phyloP scores from a whole-genome alignment of 306 rosid species.

The Sophora flavescens region DNA sequence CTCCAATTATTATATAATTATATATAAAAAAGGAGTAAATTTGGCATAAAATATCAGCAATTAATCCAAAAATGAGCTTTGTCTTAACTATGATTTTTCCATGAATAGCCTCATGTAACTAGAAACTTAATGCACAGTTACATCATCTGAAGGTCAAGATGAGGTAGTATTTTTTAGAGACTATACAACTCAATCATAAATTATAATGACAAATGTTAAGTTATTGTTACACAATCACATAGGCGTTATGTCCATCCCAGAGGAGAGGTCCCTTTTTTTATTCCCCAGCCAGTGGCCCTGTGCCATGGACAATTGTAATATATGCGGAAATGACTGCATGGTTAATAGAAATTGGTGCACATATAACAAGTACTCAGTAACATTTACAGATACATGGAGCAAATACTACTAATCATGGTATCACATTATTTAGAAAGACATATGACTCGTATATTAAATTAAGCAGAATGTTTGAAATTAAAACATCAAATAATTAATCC shows the following conservation, averaged over 20 bases:
- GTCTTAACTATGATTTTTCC: not conserved
- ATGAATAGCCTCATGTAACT: not conserved
- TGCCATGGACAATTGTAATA: not conserved
- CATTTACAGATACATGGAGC: too few species aligned
- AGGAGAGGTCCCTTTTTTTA: not conserved
- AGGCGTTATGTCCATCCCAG: not conserved
- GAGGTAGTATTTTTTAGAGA: not conserved
- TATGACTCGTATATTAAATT: constrained; percentile 4
- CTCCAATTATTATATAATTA: not conserved
- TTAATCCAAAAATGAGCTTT: not conserved
- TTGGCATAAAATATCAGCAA: not conserved
- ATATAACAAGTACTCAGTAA: too few species aligned
- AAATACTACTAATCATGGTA: constrained; percentile 6
- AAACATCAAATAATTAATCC: too few species aligned
- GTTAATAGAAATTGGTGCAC: constrained; percentile 8
- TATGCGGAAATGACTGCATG: not conserved
- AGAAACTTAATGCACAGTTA: not conserved
- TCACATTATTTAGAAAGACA: constrained; percentile 20
- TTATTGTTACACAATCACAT: not conserved
- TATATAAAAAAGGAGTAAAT: not conserved
- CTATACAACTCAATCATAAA: not conserved
- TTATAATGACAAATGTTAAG: constrained; percentile 2
- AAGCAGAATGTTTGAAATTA: too few species aligned
- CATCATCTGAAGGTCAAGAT: constrained; percentile 1
- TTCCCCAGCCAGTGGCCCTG: not conserved